Base-by-base conservation (phyloP, 148 eudicot species). In the Rhododendron molle region DNA sequence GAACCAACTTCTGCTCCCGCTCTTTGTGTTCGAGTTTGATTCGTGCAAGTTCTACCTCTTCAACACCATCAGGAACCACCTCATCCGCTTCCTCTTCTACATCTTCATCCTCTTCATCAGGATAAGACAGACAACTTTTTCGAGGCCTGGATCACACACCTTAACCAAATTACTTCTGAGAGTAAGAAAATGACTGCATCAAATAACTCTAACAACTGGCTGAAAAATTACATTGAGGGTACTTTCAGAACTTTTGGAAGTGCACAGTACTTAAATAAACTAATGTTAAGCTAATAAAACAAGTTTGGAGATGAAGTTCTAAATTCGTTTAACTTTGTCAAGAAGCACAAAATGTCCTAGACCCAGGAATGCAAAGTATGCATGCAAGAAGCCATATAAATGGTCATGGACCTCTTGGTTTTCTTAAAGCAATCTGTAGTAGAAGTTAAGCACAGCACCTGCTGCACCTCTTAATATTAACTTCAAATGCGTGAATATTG, bases 21-120 rank as follows among this genome's bases (percentile, higher is more conserved):
- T 97, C 99, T 90, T 89, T 95, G 85, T 90, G 91, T 88, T 97
- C 99, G 87, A 97, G 98, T 87, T 89, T 85, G 85, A 97, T 90
- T 91, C 88, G 93, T 84, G 98, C 99, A 85, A 93, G 93, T 89
- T 97, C 99, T 74, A 97, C 99, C 91, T 97, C 99, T 92, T 97
- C 99, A 85, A 97, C 98, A 38, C 99, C 99, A 89, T 94, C 98
- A 88, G 99, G 99, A 86, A 97, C 99, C 84, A 97, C 98, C 92
- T 94, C 98, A 89, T 97, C 99, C 71, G 98, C 98, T 89, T 93
- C 99, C 91, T 97, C 96, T 91, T 97, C 98, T 78, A 93, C 90
- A 90, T 97, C 96, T 88, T 94, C 99, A 85, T 95, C 98, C 87
- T 94, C 98, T 87, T 95, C 99, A 71, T 93, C 88, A 89, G 98